A percentile compares a stretch with the other conserved stretches of the same genome.
Conservation (phyloP, 306 rosid genomes). For the Lablab purpureus region DNA sequence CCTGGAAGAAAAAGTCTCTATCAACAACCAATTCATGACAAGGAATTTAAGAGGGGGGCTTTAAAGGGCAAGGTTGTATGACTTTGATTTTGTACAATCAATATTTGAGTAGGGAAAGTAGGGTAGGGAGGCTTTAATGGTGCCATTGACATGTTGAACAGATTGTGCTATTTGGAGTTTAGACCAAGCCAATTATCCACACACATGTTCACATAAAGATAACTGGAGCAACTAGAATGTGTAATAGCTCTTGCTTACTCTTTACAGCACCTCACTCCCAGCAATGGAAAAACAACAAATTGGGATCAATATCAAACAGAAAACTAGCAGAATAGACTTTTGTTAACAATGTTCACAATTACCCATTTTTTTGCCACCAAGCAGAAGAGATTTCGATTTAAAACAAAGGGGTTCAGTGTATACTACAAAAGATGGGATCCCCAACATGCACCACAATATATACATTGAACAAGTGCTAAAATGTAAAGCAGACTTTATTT, state of each 20-base stretch:
- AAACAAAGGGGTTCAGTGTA: not conserved
- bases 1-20: not conserved
- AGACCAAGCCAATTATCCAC: conserved; percentile 18
- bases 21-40: not conserved
- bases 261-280: not conserved
- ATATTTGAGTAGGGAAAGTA: conserved; percentile 17
- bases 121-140: conserved; percentile 10
- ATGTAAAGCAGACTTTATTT: conserved; percentile 38
- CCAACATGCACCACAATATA: conserved; percentile 29
- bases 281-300: not conserved
- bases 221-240: conserved; percentile 23
- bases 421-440: conserved; percentile 32
- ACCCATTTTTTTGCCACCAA: conserved; percentile 17
- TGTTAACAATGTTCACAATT: conserved; percentile 17
- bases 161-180: conserved; percentile 28
- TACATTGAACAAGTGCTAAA: conserved; percentile 41
- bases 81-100: conserved; percentile 30
- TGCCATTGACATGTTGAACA: conserved; percentile 20
- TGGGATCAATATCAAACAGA: conserved; percentile 27
- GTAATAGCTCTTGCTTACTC: conserved; percentile 13
- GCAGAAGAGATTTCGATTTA: conserved; percentile 14
- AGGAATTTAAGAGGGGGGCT: conserved; percentile 6
- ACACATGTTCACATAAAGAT: conserved; percentile 38
- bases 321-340: conserved; percentile 4
- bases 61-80: not conserved